Percentiles rank a stretch among this genome's conserved stretches.
Conservation (phyloP, 805 yeast species). For the Lipomyces oligophaga region DNA sequence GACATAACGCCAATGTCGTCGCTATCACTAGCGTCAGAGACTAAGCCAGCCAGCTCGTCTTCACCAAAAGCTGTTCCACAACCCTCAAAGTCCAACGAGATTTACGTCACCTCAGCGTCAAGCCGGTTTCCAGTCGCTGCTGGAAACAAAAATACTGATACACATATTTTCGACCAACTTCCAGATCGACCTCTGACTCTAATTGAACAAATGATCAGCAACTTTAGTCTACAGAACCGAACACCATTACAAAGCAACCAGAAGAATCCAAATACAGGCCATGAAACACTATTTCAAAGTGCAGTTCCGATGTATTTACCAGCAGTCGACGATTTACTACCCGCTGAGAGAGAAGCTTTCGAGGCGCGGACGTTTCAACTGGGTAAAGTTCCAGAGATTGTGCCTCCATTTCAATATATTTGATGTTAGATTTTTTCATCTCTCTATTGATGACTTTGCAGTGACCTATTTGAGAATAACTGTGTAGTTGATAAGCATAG, state of each 20-base stretch:
- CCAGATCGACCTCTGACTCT: slow-evolving; percentile 18
- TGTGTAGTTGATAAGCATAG: no score
- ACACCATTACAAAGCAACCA: background rate
- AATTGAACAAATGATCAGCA: slow-evolving; percentile 11
- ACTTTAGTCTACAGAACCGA: slow-evolving; percentile 1
- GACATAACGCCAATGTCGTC: no score
- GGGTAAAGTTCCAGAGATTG: slow-evolving; percentile 66
- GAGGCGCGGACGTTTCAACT: slow-evolving; percentile 46
- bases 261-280: slow-evolving; percentile 6
- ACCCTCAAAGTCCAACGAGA: no score
- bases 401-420: slow-evolving; percentile 55
- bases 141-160: background rate
- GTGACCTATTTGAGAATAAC: no score
- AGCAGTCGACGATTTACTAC: slow-evolving; percentile 10
- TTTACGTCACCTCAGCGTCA: no score
- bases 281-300: slow-evolving; percentile 3
- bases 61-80: no score
- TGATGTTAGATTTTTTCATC: no score
- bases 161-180: slow-evolving; percentile 6
- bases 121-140: background rate
- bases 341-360: slow-evolving; percentile 19
- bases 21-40: no score
- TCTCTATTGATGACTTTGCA: background rate
- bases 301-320: slow-evolving; percentile 14
- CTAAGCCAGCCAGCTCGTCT: no score